Evolutionary conservation across 169 alveolate genomes (phyloP).

Genomic region (Plasmodium gaboni): DNA sequence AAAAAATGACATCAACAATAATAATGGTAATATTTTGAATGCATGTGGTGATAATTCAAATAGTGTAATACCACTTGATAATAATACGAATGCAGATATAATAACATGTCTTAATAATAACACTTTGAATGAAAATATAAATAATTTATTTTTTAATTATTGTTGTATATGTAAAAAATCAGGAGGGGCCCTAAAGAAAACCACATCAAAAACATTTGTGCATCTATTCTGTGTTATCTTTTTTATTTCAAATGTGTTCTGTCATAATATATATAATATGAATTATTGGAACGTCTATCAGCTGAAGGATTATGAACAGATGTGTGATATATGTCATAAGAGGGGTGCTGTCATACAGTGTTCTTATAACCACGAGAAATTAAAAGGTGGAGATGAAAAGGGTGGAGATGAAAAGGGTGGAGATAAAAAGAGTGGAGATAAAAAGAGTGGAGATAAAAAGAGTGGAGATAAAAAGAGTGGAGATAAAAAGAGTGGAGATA

Average conservation of each 20-base stretch:
- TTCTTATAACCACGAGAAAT: background rate
- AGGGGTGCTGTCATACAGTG: conserved; percentile 49
- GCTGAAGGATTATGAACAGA: conserved; percentile 17
- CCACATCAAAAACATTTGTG: conserved; percentile 49
- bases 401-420: too few relatives aligned
- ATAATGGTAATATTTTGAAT: background rate
- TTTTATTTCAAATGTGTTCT: conserved; percentile 53
- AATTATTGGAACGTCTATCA: conserved; percentile 31
- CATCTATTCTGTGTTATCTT: conserved; percentile 61
- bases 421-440: too few relatives aligned
- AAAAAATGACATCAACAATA: background rate
- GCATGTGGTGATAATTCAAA: background rate
- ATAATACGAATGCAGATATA: background rate
- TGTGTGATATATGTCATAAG: conserved; percentile 42
- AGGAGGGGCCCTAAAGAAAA: conserved; percentile 66
- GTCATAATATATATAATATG: conserved; percentile 64
- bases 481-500: background rate
- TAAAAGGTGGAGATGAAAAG: background rate
- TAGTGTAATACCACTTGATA: background rate
- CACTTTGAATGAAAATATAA: background rate
- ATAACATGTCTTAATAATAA: background rate
- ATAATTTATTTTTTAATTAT: conserved; percentile 2
- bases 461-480: background rate
- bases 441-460: background rate
- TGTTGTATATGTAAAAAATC: conserved; percentile 54